Evolutionary conservation across 2,329 filamentous ascomycete genomes (phyloP).

Genomic region (Fusarium zealandicum): DNA sequence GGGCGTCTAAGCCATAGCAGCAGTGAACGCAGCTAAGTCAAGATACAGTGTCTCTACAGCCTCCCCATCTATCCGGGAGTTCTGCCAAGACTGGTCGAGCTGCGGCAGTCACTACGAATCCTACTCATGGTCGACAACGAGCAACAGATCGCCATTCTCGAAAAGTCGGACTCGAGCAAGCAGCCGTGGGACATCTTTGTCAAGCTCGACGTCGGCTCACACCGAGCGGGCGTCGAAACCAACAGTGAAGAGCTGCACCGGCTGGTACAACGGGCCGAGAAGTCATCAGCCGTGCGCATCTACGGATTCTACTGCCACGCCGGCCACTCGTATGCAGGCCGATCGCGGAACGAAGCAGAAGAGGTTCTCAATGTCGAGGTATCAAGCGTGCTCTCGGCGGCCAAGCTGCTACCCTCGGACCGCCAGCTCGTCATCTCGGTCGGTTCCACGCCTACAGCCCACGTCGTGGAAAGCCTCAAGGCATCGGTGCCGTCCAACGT

Average conservation of each 20-base stretch:
- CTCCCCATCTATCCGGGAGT: constrained; percentile 49
- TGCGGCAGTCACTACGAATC: constrained; percentile 44
- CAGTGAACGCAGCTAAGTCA: neutral
- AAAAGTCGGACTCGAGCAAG: constrained; percentile 23
- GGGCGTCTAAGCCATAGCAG: neutral
- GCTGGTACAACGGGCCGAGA: constrained; percentile 41
- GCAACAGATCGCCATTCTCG: constrained; percentile 44
- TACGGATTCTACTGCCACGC: constrained; percentile 51
- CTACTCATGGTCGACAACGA: constrained; percentile 49
- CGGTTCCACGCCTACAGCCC: constrained; percentile 48
- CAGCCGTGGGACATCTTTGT: constrained; percentile 47
- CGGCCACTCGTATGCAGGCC: constrained; percentile 47
- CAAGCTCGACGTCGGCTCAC: constrained; percentile 49
- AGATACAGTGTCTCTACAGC: constrained; percentile 47
- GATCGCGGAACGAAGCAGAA: constrained; percentile 44
- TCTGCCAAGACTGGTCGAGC: constrained; percentile 41
- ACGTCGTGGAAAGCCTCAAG: constrained; percentile 45
- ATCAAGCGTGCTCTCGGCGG: constrained; percentile 41
- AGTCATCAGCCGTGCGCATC: constrained; percentile 42
- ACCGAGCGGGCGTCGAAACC: constrained; percentile 44
- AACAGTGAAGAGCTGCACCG: constrained; percentile 37
- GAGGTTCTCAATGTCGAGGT: constrained; percentile 43
- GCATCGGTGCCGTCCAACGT: constrained; percentile 42
- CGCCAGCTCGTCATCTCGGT: constrained; percentile 44
- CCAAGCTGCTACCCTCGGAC: constrained; percentile 41